Conservation (phyloP, 225 moss, liverwort and hornwort genomes). For the Polytrichum commune region DNA sequence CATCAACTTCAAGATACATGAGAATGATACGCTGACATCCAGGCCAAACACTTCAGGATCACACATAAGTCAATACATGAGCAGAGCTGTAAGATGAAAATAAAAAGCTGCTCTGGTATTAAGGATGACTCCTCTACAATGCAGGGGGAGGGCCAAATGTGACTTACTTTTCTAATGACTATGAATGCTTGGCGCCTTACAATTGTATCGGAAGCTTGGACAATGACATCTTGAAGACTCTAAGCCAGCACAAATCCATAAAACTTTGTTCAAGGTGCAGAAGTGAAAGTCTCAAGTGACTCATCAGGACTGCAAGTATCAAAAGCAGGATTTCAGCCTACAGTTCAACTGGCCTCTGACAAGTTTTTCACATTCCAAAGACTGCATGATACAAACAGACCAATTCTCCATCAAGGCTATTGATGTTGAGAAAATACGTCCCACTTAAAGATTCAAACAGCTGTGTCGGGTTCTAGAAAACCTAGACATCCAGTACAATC, state of each 20-base stretch:
- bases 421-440: no score
- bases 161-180: slow-evolving; percentile 50
- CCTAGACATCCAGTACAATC: no score
- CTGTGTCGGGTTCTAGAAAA: no score
- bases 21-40: background rate
- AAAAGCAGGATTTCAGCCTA: no score
- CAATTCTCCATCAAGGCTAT: no score
- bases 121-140: background rate
- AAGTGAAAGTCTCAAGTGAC: no score
- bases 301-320: no score
- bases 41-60: background rate
- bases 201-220: slow-evolving; percentile 40
- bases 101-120: background rate
- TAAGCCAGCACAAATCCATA: slow-evolving; percentile 11
- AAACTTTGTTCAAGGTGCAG: no score
- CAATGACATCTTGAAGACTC: slow-evolving; percentile 65
- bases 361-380: no score
- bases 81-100: background rate
- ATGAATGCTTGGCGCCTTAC: slow-evolving; percentile 54
- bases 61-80: background rate
- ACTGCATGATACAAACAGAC: no score
- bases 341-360: no score
- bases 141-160: background rate
- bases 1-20: background rate
- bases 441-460: no score